Base-by-base conservation (phyloP, 2,329 filamentous ascomycete species). In the Ambrosiella xylebori region DNA sequence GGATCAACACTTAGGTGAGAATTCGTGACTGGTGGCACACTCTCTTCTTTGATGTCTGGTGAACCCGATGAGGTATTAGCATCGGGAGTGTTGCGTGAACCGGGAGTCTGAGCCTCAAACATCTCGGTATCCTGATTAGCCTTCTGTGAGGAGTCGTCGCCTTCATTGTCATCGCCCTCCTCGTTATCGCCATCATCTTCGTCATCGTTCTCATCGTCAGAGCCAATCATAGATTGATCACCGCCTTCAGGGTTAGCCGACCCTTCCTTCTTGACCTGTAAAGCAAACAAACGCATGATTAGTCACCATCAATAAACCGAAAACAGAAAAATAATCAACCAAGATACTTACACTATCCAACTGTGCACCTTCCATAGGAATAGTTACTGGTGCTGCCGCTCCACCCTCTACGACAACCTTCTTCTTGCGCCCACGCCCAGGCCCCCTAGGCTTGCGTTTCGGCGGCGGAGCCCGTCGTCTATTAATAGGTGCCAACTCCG, bases 391-490 rank as follows among this genome's bases (percentile, higher is more conserved):
- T 1, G 65, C 68, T n/a, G 68, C 70, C 11, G 71, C 61, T 13
- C 71, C 56, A 2, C 51, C 56, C 38, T 60, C 59, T 5, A 57
- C 71, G 64, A 73, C 67, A 67, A 84, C 88, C 77, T 86, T 90
- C 76, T 85, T 91, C 13, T 87, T 87, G 62, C 88, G 80, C 7
- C 88, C 88, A 40, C 86, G 82, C 0, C 87, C 76, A 41, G 57
- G 53, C 36, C 70, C 85, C 68, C 86, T 90, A 53, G 79, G 75
- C 74, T 91, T 95, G 68, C 87, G 84, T 68, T 88, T 89, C 0
- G 86, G 86, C 0, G 86, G 85, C 36, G 84, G 84, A 0, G 84
- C 84, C 61, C 84, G 81, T 66, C 84, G 80, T 66, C 73, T 71
- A n/a, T 65, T 68, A 1, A 73, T 72, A 1, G 73, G 72, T 2